A percentile compares a stretch with the other conserved stretches of the same genome.
Evolutionary conservation across 2,329 filamentous ascomycete genomes (phyloP).

Genomic region (Calonectria montana): DNA sequence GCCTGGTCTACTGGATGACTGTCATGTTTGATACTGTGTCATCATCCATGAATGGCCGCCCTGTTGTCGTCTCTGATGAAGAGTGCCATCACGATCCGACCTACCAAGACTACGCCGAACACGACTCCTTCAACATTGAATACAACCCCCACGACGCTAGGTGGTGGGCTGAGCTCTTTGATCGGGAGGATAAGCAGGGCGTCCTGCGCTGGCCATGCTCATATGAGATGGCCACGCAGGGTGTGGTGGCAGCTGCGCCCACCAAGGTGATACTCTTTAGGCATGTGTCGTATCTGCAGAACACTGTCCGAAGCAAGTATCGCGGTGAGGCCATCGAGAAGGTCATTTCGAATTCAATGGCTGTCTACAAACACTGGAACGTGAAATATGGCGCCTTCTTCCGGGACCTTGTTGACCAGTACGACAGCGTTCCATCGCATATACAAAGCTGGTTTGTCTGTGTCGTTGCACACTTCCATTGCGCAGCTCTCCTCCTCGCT

Average conservation of each 20-base stretch:
- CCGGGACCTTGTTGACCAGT: slow-evolving; percentile 60
- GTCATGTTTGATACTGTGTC: slow-evolving; percentile 71
- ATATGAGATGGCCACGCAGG: slow-evolving; percentile 60
- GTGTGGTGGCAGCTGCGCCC: slow-evolving; percentile 64
- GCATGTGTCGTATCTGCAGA: slow-evolving; percentile 66
- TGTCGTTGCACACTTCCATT: slow-evolving; percentile 68
- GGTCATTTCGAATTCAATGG: slow-evolving; percentile 58
- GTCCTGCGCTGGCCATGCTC: slow-evolving; percentile 64
- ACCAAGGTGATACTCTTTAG: slow-evolving; percentile 70
- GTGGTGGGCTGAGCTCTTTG: slow-evolving; percentile 50
- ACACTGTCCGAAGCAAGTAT: slow-evolving; percentile 55
- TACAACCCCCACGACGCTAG: slow-evolving; percentile 41
- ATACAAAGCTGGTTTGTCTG: slow-evolving; percentile 71
- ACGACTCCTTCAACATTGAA: slow-evolving; percentile 33
- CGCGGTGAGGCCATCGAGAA: slow-evolving; percentile 56
- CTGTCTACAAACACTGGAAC: slow-evolving; percentile 68
- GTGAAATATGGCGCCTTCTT: slow-evolving; percentile 63
- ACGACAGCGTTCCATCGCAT: slow-evolving; percentile 60
- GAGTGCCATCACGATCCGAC: slow-evolving; percentile 52
- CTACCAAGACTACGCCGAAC: slow-evolving; percentile 35
- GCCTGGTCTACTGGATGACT: slow-evolving; percentile 69
- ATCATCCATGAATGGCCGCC: slow-evolving; percentile 60
- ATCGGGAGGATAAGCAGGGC: slow-evolving; percentile 41
- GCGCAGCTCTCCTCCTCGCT: slow-evolving; percentile 65
- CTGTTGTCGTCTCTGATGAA: slow-evolving; percentile 52